Conservation (phyloP, 2,329 filamentous ascomycete genomes). For the Ophiostoma sp. region DNA sequence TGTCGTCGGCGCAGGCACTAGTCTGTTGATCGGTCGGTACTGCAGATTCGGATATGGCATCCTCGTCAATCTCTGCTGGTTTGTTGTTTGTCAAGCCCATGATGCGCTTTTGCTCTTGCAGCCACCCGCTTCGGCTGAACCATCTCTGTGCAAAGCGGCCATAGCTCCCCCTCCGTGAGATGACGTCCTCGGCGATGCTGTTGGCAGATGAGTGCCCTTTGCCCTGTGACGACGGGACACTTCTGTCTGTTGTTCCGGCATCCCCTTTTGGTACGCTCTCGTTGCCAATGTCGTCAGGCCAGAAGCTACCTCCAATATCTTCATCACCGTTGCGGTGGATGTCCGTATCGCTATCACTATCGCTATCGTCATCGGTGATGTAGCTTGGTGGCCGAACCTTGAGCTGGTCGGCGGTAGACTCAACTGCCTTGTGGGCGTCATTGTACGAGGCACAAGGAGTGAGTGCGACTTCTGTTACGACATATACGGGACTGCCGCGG, state of each 20-base stretch:
- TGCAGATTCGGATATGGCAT: constrained; percentile 21
- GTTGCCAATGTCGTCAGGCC: constrained; percentile 22
- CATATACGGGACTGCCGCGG: constrained; percentile 74
- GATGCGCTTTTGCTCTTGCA: constrained; percentile 61
- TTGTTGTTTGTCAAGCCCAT: constrained; percentile 61
- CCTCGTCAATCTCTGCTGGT: constrained; percentile 30
- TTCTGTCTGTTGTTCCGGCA: not conserved
- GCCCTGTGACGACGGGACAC: not conserved
- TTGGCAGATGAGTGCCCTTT: constrained; percentile 34
- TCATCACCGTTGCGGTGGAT: constrained; percentile 27
- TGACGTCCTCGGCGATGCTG: constrained; percentile 83
- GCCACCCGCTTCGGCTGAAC: constrained; percentile 84
- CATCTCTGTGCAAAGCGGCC: constrained; percentile 84
- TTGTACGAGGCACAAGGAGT: constrained; percentile 74
- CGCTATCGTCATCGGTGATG: constrained; percentile 39
- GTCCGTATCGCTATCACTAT: constrained; percentile 40
- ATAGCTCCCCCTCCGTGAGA: constrained; percentile 74
- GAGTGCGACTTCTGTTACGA: constrained; percentile 82
- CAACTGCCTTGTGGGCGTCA: constrained; percentile 69
- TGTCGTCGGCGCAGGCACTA: not conserved
- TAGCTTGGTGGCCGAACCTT: constrained; percentile 35
- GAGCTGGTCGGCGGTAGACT: constrained; percentile 49
- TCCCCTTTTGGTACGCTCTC: not conserved
- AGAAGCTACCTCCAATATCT: constrained; percentile 22
- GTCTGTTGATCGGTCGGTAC: not conserved